These are phyloP conservation scores for Solanum clarkiae DNA, from an alignment of 257 asterid species.

Conservation along the genomic window DNA sequence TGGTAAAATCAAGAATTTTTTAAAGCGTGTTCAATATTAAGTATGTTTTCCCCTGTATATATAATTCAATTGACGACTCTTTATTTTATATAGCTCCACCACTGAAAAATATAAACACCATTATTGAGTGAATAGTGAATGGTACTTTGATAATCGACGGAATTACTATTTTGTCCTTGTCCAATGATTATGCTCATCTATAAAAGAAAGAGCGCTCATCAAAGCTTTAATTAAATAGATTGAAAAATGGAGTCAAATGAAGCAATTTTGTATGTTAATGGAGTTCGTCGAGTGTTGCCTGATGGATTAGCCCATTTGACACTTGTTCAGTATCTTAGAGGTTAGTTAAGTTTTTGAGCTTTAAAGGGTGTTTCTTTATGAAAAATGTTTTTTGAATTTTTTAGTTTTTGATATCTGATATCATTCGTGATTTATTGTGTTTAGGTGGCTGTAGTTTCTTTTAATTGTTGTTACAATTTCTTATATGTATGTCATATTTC, in stretches of 20 bases:
- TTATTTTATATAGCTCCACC: background rate
- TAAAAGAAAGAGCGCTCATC: background rate
- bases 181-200: background rate
- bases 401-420: too few species aligned
- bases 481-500: too few species aligned
- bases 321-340: constrained; percentile 91
- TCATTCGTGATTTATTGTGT: too few species aligned
- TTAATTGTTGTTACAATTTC: too few species aligned
- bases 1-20: too few species aligned
- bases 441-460: too few species aligned
- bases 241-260: constrained; percentile 23
- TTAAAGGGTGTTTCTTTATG: too few species aligned
- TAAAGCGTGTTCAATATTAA: too few species aligned
- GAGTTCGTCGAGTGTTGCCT: constrained; percentile 72
- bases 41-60: too few species aligned
- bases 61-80: too few species aligned
- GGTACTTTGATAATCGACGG: background rate
- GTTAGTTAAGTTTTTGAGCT: constrained; percentile 10
- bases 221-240: background rate
- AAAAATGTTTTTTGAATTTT: too few species aligned
- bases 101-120: background rate
- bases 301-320: constrained; percentile 83
- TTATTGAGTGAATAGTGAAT: background rate
- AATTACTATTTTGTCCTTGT: background rate
- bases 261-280: constrained; percentile 73